Percentiles rank a stretch among this genome's conserved stretches.
Conservation (phyloP, 169 alveolate species). For the Cryptosporidium meleagridis region DNA sequence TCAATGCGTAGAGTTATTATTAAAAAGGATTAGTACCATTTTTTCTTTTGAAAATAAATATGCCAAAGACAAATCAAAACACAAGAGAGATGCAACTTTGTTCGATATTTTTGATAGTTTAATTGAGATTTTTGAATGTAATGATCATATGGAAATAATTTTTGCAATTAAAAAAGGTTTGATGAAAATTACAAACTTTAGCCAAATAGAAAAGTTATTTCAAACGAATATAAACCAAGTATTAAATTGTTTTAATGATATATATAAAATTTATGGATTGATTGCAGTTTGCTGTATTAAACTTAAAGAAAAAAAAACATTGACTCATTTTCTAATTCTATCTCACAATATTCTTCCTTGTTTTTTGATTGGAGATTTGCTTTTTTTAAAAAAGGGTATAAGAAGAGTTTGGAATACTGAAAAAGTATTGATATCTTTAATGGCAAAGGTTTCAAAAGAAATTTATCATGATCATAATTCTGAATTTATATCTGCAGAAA, state of each 20-base stretch:
- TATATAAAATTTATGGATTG: slow-evolving; percentile 30
- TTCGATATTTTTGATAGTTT: not conserved
- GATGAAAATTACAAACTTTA: not conserved
- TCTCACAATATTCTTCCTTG: slow-evolving; percentile 43
- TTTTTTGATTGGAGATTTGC: slow-evolving; percentile 56
- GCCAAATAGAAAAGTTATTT: not conserved
- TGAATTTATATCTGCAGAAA: not conserved
- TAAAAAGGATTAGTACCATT: not conserved
- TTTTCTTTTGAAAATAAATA: not conserved
- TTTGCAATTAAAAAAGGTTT: not conserved
- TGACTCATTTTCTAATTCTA: not conserved
- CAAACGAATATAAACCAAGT: not conserved
- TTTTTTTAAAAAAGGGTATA: not conserved
- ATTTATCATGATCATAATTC: not conserved
- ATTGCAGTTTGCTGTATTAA: slow-evolving; percentile 28
- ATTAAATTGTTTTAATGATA: slow-evolving; percentile 6
- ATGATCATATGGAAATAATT: not conserved
- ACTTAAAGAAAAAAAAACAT: not conserved
- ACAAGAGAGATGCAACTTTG: not conserved
- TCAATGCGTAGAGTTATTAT: not conserved
- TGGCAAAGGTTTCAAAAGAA: slow-evolving; percentile 14
- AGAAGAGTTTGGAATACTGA: slow-evolving; percentile 48
- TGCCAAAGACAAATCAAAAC: not conserved
- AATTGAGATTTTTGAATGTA: not conserved
- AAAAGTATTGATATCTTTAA: slow-evolving; percentile 56